Percentiles rank a stretch among this genome's conserved stretches.
Conservation (phyloP, 2,329 filamentous ascomycete species). For the Zopfia rhizophila region DNA sequence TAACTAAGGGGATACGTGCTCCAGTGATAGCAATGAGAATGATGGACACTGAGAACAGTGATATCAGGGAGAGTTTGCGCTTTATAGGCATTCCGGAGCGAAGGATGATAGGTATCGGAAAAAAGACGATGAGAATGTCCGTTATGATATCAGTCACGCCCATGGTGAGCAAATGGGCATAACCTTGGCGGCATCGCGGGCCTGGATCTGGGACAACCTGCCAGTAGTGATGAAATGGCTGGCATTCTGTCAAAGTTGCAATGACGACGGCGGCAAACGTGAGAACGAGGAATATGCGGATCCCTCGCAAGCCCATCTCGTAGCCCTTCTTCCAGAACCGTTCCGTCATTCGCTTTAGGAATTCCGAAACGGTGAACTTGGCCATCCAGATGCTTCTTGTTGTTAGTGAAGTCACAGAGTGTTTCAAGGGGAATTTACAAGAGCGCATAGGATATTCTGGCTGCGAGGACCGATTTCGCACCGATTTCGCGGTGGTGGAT, state of each 20-base stretch:
- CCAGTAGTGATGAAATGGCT: slow-evolving; percentile 66
- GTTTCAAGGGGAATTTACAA: slow-evolving; percentile 70
- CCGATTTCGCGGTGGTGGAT: slow-evolving; percentile 74
- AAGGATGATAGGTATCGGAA: slow-evolving; percentile 89
- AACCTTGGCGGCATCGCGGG: slow-evolving; percentile 84
- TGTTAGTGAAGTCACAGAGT: slow-evolving; percentile 18
- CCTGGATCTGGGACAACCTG: slow-evolving; percentile 79
- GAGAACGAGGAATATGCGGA: slow-evolving; percentile 78
- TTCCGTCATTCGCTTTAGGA: slow-evolving; percentile 85
- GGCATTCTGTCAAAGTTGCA: slow-evolving; percentile 85
- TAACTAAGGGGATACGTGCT: slow-evolving; percentile 83
- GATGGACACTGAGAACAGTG: slow-evolving; percentile 86
- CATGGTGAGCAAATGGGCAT: slow-evolving; percentile 88
- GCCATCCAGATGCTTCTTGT: slow-evolving; percentile 82
- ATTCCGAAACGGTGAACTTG: slow-evolving; percentile 90
- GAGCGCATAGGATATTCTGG: slow-evolving; percentile 86
- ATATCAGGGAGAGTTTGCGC: slow-evolving; percentile 80
- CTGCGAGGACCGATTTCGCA: slow-evolving; percentile 81
- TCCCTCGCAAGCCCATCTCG: slow-evolving; percentile 73
- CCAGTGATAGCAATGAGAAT: slow-evolving; percentile 81
- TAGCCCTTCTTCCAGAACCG: slow-evolving; percentile 84
- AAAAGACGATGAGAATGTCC: slow-evolving; percentile 85
- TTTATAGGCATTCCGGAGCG: slow-evolving; percentile 78
- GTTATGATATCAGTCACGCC: slow-evolving; percentile 89
- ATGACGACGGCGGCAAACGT: slow-evolving; percentile 86